Base-by-base conservation (phyloP, 2,329 filamentous ascomycete species). In the Gnomoniopsis smithogilvyi region DNA sequence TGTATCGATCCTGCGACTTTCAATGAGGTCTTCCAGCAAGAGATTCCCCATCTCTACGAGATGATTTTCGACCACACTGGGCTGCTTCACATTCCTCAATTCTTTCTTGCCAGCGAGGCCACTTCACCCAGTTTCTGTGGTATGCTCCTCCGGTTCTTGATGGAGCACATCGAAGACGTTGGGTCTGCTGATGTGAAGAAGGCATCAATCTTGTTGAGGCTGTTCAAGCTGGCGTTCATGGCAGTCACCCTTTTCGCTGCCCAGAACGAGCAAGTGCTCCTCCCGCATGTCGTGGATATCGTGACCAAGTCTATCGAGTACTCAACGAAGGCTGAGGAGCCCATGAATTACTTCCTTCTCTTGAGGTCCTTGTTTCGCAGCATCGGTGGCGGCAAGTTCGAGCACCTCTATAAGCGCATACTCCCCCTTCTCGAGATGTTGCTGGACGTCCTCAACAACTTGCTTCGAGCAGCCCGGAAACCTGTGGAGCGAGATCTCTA, bases 201-300 rank as follows among this genome's bases (percentile, higher is more conserved):
- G 73, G 94, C 95, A 0, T 94, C 92, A 6, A 96, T 99, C 51
- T 77, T 99, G 36, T 78, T 99, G 53, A 85, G 96, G 57, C 85
- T 99, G 54, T 99, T 98, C 78, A 99, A 99, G 75, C 77, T 99
- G 53, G 96, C 94, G 0, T 99, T 99, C 73, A 99, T 99, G 95
- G 96, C 96, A 0, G 95, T 99, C 43, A 99, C 95, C 0, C 80
- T 99, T 1, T 99, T 99, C 72, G 92, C 92, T 0, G 82, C 85
- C 10, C 93, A 97, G 69, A 99, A 99, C 67, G 95, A 99, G 74
- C 90, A 95, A 70, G 92, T 99, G 2, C 80, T 99, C 15, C 80
- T 98, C 55, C 96, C 96, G 0, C 95, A 99, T 72, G 94, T 99
- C 53, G 93, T 96, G 56, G 96, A 96, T 70, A 96, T 99, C 64